A percentile compares a stretch with the other conserved stretches of the same genome.
Evolutionary conservation across 2,329 filamentous ascomycete species (phyloP).

Genomic region (Colletotrichum noveboracense): DNA sequence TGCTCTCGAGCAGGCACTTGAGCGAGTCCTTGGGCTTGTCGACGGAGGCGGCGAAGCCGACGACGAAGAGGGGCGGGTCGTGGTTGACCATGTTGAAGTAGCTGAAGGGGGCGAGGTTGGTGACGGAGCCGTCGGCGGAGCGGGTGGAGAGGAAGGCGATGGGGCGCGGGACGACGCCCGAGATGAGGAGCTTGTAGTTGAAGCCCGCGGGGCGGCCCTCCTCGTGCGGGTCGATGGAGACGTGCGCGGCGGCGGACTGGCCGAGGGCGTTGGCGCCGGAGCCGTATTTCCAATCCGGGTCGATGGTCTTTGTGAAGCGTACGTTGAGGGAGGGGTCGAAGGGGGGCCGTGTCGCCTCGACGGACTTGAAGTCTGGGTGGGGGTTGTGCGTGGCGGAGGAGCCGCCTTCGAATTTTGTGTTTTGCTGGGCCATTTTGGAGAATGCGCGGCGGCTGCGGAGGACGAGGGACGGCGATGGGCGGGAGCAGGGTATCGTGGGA

Average conservation of each 20-base stretch:
- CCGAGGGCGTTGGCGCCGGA: conserved; percentile 62
- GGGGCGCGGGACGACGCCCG: conserved; percentile 80
- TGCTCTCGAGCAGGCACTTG: conserved; percentile 71
- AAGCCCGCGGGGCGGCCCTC: conserved; percentile 67
- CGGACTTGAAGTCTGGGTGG: conserved; percentile 76
- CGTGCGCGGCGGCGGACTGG: conserved; percentile 62
- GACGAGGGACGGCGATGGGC: neutral
- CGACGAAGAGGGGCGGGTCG: conserved; percentile 83
- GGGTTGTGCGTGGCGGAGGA: conserved; percentile 60
- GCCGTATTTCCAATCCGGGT: conserved; percentile 70
- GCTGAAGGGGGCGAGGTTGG: conserved; percentile 85
- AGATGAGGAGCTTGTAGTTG: conserved; percentile 95
- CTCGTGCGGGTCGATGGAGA: conserved; percentile 82
- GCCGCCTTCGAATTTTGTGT: conserved; percentile 3
- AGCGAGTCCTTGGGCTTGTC: conserved; percentile 77
- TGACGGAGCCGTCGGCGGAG: conserved; percentile 60
- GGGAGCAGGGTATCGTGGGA: neutral
- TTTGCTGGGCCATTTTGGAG: neutral
- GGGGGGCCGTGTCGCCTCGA: conserved; percentile 69
- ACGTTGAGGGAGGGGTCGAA: conserved; percentile 58
- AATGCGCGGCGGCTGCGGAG: neutral
- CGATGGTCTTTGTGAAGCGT: conserved; percentile 66
- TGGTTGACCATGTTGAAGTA: conserved; percentile 86
- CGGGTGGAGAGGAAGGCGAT: conserved; percentile 69
- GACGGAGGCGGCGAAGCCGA: conserved; percentile 53